These are phyloP conservation scores for Wickerhamiella allomyrinae DNA, from an alignment of 805 yeast genomes.

Conservation along the genomic window DNA sequence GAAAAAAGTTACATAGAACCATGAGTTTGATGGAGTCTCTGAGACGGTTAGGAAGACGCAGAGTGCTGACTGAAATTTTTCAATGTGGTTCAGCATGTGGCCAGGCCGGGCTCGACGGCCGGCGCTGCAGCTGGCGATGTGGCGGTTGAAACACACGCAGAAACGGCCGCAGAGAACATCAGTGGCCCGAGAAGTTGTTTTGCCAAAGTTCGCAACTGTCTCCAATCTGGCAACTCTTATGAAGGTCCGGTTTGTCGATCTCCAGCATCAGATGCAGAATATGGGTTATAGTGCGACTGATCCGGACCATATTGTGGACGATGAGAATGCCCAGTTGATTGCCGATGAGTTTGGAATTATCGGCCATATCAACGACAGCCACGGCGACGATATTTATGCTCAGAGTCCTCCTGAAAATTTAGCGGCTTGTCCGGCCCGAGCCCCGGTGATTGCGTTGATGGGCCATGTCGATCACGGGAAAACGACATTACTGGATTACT, in stretches of 20 bases:
- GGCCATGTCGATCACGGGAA: conserved; percentile 99
- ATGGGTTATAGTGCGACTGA: conserved; percentile 61
- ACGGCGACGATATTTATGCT: conserved; percentile 47
- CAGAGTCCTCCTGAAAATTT: conserved; percentile 33
- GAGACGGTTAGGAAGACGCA: no score
- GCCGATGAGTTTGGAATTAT: conserved; percentile 82
- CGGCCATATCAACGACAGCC: conserved; percentile 37
- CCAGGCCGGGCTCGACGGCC: background rate
- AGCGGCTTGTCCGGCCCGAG: conserved; percentile 44
- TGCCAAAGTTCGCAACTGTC: conserved; percentile 71
- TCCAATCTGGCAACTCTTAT: conserved; percentile 64
- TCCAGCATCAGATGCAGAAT: conserved; percentile 42
- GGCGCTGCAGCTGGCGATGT: no score
- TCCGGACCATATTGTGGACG: conserved; percentile 68
- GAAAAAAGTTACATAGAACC: no score
- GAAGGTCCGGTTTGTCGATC: conserved; percentile 44
- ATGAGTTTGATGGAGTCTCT: no score
- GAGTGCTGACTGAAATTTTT: background rate
- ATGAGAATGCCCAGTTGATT: conserved; percentile 70
- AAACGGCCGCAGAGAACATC: background rate
- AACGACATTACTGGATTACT: conserved; percentile 78
- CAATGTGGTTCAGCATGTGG: background rate
- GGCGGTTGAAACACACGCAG: background rate
- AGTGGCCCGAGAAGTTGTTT: conserved; percentile 4
- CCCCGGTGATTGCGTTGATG: conserved; percentile 95